phyloP scores from a whole-genome alignment of 1,284 basidiomycete species.

The Agroathelia rolfsii region DNA sequence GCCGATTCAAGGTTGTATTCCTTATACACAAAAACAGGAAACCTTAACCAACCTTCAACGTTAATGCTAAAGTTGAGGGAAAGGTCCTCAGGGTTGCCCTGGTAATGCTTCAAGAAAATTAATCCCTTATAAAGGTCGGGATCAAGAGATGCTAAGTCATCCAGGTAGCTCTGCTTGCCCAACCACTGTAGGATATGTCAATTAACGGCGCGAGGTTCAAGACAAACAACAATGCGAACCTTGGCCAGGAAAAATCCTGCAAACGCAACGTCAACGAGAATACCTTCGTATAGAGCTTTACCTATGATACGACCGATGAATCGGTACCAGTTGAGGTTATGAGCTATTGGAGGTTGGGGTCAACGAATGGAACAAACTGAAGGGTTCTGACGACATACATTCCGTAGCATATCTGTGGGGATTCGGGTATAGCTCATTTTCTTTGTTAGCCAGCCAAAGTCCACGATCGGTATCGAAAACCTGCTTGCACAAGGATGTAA shows the following conservation, averaged over 20 bases:
- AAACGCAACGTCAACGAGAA: constrained; percentile 92
- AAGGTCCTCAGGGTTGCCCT: constrained; percentile 84
- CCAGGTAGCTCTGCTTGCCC: constrained; percentile 79
- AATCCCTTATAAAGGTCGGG: constrained; percentile 89
- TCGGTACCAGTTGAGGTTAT: constrained; percentile 86
- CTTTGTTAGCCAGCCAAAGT: constrained; percentile 83
- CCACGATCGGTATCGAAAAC: constrained; percentile 93
- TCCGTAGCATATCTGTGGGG: constrained; percentile 85
- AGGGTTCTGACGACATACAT: too few relatives aligned
- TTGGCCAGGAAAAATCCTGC: constrained; percentile 93
- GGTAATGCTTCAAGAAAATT: constrained; percentile 88
- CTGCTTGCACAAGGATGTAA: constrained; percentile 85
- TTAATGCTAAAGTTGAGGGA: constrained; percentile 87
- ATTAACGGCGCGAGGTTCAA: constrained; percentile 1
- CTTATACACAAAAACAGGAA: constrained; percentile 2
- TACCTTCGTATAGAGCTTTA: constrained; percentile 95
- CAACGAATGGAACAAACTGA: constrained; percentile 2
- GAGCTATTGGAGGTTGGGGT: constrained; percentile 47
- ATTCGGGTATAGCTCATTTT: constrained; percentile 93
- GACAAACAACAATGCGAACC: constrained; percentile 29
- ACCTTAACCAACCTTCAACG: constrained; percentile 56
- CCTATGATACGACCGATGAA: constrained; percentile 92
- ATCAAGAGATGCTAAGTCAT: constrained; percentile 88
- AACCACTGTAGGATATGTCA: constrained; percentile 56
- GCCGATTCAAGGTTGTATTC: too few relatives aligned